These are phyloP conservation scores for Coelastrella sp. DNA, from an alignment of 139 green algal genomes.

Conservation along the genomic window DNA sequence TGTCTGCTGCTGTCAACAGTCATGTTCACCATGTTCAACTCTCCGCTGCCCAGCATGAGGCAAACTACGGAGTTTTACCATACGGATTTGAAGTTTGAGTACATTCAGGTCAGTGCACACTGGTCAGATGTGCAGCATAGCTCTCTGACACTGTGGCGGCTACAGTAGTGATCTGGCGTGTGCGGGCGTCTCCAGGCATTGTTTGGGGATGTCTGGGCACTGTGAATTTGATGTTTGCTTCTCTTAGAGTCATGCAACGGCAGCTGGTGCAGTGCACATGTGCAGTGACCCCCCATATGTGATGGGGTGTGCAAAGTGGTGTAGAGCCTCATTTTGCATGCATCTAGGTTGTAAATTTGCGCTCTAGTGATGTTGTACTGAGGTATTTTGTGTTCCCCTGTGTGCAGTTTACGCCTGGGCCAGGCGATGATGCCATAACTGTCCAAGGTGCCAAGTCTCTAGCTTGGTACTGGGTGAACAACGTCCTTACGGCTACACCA, in stretches of 20 bases:
- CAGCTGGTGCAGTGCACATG: too few species aligned
- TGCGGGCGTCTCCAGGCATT: too few species aligned
- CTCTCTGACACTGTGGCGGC: too few species aligned
- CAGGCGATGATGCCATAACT: not conserved
- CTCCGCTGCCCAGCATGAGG: slow-evolving; percentile 20
- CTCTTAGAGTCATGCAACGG: too few species aligned
- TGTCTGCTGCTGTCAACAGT: not conserved
- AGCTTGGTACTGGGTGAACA: not conserved
- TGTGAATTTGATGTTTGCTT: too few species aligned
- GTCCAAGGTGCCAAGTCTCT: not conserved
- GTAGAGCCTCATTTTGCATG: too few species aligned
- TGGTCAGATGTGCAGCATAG: not conserved
- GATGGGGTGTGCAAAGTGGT: too few species aligned
- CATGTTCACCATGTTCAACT: slow-evolving; percentile 38
- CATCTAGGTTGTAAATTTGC: too few species aligned
- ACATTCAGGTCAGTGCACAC: not conserved
- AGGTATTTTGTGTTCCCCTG: not conserved
- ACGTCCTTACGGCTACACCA: not conserved
- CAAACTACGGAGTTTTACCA: slow-evolving; percentile 24
- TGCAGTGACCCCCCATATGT: too few species aligned
- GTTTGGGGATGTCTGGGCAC: too few species aligned
- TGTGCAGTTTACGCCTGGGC: slow-evolving; percentile 5
- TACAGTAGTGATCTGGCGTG: too few species aligned
- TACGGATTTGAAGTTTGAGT: not conserved
- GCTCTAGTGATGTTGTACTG: too few species aligned